These are phyloP conservation scores for Moelleriella libera DNA, from an alignment of 2,329 filamentous ascomycete species.

Conservation along the genomic window DNA sequence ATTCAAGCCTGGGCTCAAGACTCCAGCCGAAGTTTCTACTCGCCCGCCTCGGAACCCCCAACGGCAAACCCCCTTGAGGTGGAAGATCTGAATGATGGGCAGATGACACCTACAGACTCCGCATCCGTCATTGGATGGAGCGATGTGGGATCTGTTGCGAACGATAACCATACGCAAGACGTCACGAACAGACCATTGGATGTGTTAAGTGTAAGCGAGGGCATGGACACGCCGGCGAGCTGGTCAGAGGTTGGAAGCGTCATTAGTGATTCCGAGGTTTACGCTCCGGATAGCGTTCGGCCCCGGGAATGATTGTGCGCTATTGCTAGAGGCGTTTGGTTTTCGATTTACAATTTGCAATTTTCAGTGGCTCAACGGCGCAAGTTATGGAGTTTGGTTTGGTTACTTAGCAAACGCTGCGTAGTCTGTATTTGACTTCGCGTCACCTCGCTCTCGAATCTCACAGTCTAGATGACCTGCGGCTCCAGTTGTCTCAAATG, in stretches of 20 bases:
- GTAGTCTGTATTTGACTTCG: no score
- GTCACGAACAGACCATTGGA: slow-evolving; percentile 28
- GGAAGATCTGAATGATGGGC: slow-evolving; percentile 36
- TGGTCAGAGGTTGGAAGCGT: slow-evolving; percentile 54
- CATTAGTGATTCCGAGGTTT: slow-evolving; percentile 38
- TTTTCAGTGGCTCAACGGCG: no score
- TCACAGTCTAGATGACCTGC: no score
- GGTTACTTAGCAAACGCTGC: no score
- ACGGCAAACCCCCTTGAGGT: slow-evolving; percentile 24
- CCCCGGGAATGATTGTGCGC: no score
- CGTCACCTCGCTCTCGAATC: no score
- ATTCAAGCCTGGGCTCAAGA: slow-evolving; percentile 49
- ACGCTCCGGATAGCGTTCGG: slow-evolving; percentile 13
- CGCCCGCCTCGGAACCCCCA: slow-evolving; percentile 40
- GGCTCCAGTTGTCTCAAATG: no score
- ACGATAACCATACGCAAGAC: slow-evolving; percentile 22
- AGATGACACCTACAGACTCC: slow-evolving; percentile 45
- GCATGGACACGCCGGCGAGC: slow-evolving; percentile 44
- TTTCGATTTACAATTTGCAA: no score
- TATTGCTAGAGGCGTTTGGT: no score
- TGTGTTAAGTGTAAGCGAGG: slow-evolving; percentile 45
- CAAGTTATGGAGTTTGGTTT: no score
- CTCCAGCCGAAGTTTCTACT: slow-evolving; percentile 42
- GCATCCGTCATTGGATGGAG: slow-evolving; percentile 37
- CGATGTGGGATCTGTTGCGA: slow-evolving; percentile 27